Base-by-base conservation (phyloP, 2,329 filamentous ascomycete species). In the Arthrinium puccinioides region DNA sequence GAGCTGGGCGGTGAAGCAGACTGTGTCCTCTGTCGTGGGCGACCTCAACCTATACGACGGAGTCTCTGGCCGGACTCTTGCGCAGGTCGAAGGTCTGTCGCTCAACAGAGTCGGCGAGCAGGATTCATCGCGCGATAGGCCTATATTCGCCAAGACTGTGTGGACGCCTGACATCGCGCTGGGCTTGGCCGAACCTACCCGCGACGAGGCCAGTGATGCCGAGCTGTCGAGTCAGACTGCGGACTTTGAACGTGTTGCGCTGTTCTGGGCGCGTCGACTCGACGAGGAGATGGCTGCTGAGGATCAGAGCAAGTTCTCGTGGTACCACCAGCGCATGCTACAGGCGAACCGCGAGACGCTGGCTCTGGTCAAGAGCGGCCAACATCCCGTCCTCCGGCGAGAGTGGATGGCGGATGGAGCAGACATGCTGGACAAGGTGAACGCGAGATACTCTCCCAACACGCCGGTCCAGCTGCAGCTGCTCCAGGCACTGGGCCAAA, bases 401-500 rank as follows among this genome's bases (percentile, higher is more conserved):
- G 40, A 47, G 25, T 44, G 39, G 37, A 21, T 40, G 4, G 23
- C 33, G 20, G 44, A 44, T 23, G 24, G 25, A 4, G 30, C 36
- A 14, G 38, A 44, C n/a, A n/a, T n/a, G 11, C 21, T 48, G n/a
- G n/a, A n/a, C 2, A 31, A 33, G 21, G 36, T 25, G 9, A 33
- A 29, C 6, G 42, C 36, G n/a, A 23, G 9, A 23, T n/a, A n/a
- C 26, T 24, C 16, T 27, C 38, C 23, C 7, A 39, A 32, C 9
- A 15, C 44, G 35, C 2, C 36, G 18, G 34, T 43, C 3, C 45
- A 45, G 4, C 29, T 56, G 6, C 48, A 53, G 14, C 31, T 57
- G 1, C 35, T 54, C 2, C 35, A 49, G 4, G 46, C 50, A 0
- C 50, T 57, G 0, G 50, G 61, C 5, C 54, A 59, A 10, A 51